These are phyloP conservation scores for Pichia thaimueangensis DNA, from an alignment of 805 yeast species.

Conservation along the genomic window DNA sequence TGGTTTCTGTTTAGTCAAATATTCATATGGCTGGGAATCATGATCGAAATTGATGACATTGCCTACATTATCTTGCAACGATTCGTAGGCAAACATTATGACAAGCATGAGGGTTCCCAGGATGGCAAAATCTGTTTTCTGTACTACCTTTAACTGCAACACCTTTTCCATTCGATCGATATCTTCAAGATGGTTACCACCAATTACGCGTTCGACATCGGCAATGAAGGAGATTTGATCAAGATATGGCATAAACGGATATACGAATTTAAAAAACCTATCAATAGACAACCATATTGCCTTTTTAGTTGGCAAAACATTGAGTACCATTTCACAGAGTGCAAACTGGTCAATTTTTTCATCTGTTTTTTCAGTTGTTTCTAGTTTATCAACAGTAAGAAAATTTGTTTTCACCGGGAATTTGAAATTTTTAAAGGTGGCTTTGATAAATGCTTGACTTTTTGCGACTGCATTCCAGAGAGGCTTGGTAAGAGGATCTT, in stretches of 20 bases:
- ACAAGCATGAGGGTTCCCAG: conserved; percentile 40
- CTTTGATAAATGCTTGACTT: conserved; percentile 11
- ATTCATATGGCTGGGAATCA: conserved; percentile 12
- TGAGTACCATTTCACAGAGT: conserved; percentile 17
- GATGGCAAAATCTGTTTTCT: conserved; percentile 41
- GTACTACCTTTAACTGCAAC: conserved; percentile 29
- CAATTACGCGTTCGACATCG: conserved; percentile 33
- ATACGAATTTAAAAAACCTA: conserved; percentile 38
- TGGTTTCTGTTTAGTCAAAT: conserved; percentile 29
- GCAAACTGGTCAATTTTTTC: neutral
- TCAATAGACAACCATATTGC: conserved; percentile 41
- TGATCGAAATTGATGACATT: neutral
- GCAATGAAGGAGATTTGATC: conserved; percentile 31
- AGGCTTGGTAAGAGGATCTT: conserved; percentile 35
- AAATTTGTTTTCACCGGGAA: neutral
- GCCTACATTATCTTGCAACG: conserved; percentile 1
- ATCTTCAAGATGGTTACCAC: conserved; percentile 14
- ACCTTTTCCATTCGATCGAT: conserved; percentile 27
- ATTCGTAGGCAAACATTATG: conserved; percentile 35
- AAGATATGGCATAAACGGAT: conserved; percentile 43
- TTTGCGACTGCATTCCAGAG: conserved; percentile 27
- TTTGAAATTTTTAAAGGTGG: neutral
- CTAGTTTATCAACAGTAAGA: too few relatives aligned
- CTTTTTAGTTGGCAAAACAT: conserved; percentile 36
- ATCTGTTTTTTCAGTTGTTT: neutral